Evolutionary conservation across 352 stramenopile species (phyloP).

Genomic region (Pythium sp.): DNA sequence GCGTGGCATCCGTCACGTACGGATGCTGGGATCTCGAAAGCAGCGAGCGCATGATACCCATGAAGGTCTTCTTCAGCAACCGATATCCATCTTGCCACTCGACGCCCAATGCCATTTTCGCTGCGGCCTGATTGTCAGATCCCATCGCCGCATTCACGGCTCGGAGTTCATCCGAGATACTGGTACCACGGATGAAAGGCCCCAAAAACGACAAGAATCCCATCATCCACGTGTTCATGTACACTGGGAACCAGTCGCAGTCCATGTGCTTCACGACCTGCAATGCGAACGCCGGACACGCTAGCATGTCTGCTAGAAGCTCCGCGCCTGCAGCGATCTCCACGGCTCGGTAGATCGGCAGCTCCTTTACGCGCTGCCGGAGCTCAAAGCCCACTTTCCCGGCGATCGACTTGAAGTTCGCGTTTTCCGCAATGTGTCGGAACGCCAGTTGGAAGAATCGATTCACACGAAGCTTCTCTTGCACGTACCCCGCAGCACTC

Average conservation of each 20-base stretch:
- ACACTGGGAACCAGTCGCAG: slow-evolving; percentile 40
- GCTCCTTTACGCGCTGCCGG: slow-evolving; percentile 43
- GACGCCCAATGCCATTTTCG: slow-evolving; percentile 30
- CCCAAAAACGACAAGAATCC: slow-evolving; percentile 44
- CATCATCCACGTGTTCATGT: slow-evolving; percentile 49
- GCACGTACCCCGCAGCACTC: neutral
- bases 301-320: slow-evolving; percentile 48
- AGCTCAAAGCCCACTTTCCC: slow-evolving; percentile 45
- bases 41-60: slow-evolving; percentile 33
- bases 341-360: slow-evolving; percentile 48
- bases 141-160: slow-evolving; percentile 42
- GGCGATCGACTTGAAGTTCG: slow-evolving; percentile 22
- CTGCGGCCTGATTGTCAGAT: slow-evolving; percentile 20
- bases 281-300: slow-evolving; percentile 31
- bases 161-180: slow-evolving; percentile 56
- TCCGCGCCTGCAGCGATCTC: slow-evolving; percentile 35
- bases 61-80: slow-evolving; percentile 27
- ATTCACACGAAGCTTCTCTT: slow-evolving; percentile 14
- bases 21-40: slow-evolving; percentile 37
- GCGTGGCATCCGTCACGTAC: slow-evolving; percentile 54
- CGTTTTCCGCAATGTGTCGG: slow-evolving; percentile 16
- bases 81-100: slow-evolving; percentile 54
- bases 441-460: slow-evolving; percentile 44
- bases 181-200: slow-evolving; percentile 61
- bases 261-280: slow-evolving; percentile 31